Percentiles rank a stretch among this genome's conserved stretches.
Conservation (phyloP, 2,329 filamentous ascomycete genomes). For the Xylaria polymorpha region DNA sequence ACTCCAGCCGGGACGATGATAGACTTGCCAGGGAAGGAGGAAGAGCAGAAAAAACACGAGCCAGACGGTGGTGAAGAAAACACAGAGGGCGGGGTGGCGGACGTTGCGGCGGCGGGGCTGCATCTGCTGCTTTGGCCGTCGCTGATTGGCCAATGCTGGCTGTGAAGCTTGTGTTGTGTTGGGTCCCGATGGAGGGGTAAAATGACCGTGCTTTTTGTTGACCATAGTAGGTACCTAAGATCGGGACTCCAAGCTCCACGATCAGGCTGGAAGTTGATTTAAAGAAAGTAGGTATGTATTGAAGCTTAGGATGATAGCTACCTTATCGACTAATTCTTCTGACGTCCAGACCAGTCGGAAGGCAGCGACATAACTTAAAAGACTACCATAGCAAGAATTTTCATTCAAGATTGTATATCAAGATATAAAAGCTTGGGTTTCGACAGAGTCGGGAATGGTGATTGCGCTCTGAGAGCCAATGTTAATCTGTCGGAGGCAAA, state of each 20-base stretch:
- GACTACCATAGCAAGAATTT: not conserved
- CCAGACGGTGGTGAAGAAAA: constrained; percentile 49
- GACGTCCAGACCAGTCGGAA: not conserved
- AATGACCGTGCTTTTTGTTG: constrained; percentile 36
- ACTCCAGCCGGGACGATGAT: constrained; percentile 47
- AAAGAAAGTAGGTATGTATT: not conserved
- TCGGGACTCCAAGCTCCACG: no score
- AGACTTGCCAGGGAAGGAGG: constrained; percentile 47
- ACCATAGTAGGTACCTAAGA: constrained; percentile 21
- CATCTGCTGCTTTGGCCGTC: constrained; percentile 35
- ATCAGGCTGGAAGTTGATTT: not conserved
- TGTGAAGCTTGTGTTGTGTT: constrained; percentile 15
- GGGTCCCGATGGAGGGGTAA: constrained; percentile 37
- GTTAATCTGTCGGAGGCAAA: not conserved
- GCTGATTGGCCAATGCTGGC: constrained; percentile 40
- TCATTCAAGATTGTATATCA: not conserved
- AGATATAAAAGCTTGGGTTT: not conserved
- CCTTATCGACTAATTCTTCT: not conserved
- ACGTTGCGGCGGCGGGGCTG: constrained; percentile 46
- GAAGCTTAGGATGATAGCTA: not conserved
- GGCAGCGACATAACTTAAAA: not conserved
- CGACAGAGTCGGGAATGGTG: not conserved
- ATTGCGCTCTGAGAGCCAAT: no score
- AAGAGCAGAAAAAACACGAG: constrained; percentile 49
- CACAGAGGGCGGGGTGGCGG: constrained; percentile 49